A percentile compares a stretch with the other conserved stretches of the same genome.
Conservation (phyloP, 805 yeast genomes). For the Metschnikowia peoriensis region DNA sequence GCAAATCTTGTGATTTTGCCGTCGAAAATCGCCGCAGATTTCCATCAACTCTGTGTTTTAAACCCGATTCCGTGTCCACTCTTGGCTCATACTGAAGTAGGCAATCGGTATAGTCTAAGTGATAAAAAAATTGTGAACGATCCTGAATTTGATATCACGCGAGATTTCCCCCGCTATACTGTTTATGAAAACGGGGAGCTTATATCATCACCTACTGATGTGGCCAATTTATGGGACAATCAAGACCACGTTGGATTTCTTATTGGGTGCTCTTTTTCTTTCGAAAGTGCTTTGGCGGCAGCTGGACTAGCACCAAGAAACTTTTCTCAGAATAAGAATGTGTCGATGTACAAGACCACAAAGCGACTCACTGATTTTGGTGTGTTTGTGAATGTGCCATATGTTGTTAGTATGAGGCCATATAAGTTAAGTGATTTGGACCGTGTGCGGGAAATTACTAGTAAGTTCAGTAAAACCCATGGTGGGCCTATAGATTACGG, state of each 20-base stretch:
- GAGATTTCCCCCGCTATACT: constrained; percentile 35
- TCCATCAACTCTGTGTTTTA: constrained; percentile 31
- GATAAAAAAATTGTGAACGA: constrained; percentile 5
- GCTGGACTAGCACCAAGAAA: constrained; percentile 32
- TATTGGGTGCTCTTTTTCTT: constrained; percentile 43
- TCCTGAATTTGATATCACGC: constrained; percentile 27
- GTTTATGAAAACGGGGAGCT: constrained; percentile 33
- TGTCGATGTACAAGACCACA: constrained; percentile 14
- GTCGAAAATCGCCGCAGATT: constrained; percentile 28
- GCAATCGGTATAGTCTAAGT: constrained; percentile 18
- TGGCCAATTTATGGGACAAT: constrained; percentile 29
- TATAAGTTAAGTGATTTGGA: constrained; percentile 28
- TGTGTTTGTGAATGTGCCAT: constrained; percentile 26
- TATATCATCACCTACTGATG: constrained; percentile 20
- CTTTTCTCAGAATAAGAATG: constrained; percentile 8
- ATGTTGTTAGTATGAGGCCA: constrained; percentile 45
- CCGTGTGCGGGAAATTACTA: constrained; percentile 29
- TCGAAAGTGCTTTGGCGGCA: constrained; percentile 31
- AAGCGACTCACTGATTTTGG: constrained; percentile 26
- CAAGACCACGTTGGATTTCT: constrained; percentile 38
- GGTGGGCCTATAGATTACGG: constrained; percentile 47
- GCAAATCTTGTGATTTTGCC: constrained; percentile 41
- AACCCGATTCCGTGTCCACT: constrained; percentile 43
- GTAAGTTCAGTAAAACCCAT: constrained; percentile 30
- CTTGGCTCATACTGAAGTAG: constrained; percentile 26